A percentile compares a stretch with the other conserved stretches of the same genome.
Evolutionary conservation across 75 land plant species (phyloP).

Genomic region (Sequoiadendron giganteum): DNA sequence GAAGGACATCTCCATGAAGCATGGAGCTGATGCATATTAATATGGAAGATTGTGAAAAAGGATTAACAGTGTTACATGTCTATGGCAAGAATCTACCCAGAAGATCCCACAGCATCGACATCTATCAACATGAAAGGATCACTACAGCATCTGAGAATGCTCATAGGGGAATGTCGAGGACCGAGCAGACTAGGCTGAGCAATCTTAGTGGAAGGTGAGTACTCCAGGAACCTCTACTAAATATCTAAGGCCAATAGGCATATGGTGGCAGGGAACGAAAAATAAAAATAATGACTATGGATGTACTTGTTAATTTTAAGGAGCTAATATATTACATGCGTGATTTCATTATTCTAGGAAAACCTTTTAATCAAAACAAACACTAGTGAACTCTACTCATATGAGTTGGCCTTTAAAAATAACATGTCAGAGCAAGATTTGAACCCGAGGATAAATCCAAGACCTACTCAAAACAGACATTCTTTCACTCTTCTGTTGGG

Average conservation of each 20-base stretch:
- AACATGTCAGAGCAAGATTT: not conserved
- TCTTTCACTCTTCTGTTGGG: not conserved
- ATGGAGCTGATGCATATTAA: not conserved
- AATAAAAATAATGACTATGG: not conserved
- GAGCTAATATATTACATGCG: not conserved
- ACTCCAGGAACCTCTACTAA: not conserved
- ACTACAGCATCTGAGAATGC: not conserved
- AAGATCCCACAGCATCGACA: not conserved
- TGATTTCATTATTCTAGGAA: not conserved
- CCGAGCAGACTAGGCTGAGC: not conserved
- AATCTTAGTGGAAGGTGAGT: not conserved
- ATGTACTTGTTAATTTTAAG: not conserved
- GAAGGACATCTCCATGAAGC: not conserved
- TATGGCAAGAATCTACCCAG: not conserved
- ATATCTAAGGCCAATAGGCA: not conserved
- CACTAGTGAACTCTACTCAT: not conserved
- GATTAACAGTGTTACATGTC: not conserved
- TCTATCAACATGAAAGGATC: not conserved
- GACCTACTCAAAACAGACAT: not conserved
- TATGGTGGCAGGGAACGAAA: not conserved
- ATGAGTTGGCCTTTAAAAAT: no score
- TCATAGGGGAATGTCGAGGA: not conserved
- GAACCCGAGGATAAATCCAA: not conserved
- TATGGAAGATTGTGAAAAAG: not conserved
- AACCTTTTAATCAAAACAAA: not conserved